Evolutionary conservation across 768 basidiomycete genomes (phyloP), one percentile per base, ranked within the genome.

Genomic region (Amanita rubescens): DNA sequence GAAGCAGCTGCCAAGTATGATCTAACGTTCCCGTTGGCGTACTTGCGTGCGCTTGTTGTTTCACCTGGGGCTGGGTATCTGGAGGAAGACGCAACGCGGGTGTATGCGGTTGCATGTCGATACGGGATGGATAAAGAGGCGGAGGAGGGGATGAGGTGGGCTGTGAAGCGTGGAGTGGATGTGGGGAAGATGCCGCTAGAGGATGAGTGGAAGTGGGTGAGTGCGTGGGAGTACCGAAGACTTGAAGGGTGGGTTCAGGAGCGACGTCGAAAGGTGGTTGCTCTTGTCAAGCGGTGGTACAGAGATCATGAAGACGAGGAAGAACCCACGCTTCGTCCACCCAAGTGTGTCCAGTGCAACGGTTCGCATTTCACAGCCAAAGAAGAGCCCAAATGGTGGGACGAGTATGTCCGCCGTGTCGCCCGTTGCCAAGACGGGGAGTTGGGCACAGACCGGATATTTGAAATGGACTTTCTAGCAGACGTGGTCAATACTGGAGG

Each of bases 341-440:
- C 77, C 0, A 80, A 80, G 64, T 88, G 87, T 66, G 76, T 81
- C 69, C 79, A 83, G 56, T 89, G 85, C 59, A 87, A 84, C 37
- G 79, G 80, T 5, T 72, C 71, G 1, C 56, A 68, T 7, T 64
- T 65, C 57, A 70, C 73, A 1, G 67, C 73, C 47, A 69, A 78
- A 54, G 69, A 70, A 5, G 71, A 74, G 5, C 87, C 87, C 19
- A 76, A 75, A 64, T 88, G 85, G 87, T 89, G 85, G 86, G 62
- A 63, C 19, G 78, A 79, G 56, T 90, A 79, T 59, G 75, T 78
- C 63, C 74, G 62, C 62, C 61, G 69, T 53, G 86, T 84, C 34
- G 76, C 61, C n/a, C n/a, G n/a, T n/a, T n/a, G n/a, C n/a, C n/a
- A n/a, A 60, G 75, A 76, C 61, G 66, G 67, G 39, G 85, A 85